Conservation (phyloP, 352 stramenopile species). For the Globisporangium cylindrosporum region DNA sequence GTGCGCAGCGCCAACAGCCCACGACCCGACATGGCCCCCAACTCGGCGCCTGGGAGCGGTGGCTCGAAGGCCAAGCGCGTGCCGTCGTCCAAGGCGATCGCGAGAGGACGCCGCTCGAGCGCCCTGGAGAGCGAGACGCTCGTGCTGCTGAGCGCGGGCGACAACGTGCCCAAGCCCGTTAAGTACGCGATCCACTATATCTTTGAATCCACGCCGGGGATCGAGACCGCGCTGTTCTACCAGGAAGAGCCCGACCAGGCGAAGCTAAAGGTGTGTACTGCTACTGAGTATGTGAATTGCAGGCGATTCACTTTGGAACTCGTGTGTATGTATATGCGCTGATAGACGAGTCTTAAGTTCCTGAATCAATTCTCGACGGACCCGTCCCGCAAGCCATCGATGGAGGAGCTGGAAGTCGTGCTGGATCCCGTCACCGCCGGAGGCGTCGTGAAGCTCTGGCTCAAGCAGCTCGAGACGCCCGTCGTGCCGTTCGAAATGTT, state of each 20-base stretch:
- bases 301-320: neutral
- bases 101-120: slow-evolving; percentile 34
- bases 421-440: slow-evolving; percentile 60
- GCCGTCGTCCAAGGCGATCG: slow-evolving; percentile 22
- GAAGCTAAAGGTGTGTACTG: slow-evolving; percentile 48
- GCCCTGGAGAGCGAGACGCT: slow-evolving; percentile 43
- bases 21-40: slow-evolving; percentile 38
- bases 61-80: slow-evolving; percentile 24
- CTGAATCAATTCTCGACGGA: slow-evolving; percentile 57
- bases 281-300: neutral
- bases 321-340: neutral
- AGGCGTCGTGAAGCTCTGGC: slow-evolving; percentile 59
- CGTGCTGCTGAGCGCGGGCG: slow-evolving; percentile 37
- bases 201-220: slow-evolving; percentile 73
- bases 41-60: slow-evolving; percentile 5
- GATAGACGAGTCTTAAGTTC: slow-evolving; percentile 45
- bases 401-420: slow-evolving; percentile 55
- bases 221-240: slow-evolving; percentile 77
- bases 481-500: slow-evolving; percentile 66
- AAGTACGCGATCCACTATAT: slow-evolving; percentile 78
- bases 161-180: slow-evolving; percentile 54
- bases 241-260: slow-evolving; percentile 41
- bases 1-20: slow-evolving; percentile 74
- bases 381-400: slow-evolving; percentile 41
- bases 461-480: slow-evolving; percentile 63